Evolutionary conservation across 179 eudicot species (phyloP).

Genomic region (Spinacia oleracea): DNA sequence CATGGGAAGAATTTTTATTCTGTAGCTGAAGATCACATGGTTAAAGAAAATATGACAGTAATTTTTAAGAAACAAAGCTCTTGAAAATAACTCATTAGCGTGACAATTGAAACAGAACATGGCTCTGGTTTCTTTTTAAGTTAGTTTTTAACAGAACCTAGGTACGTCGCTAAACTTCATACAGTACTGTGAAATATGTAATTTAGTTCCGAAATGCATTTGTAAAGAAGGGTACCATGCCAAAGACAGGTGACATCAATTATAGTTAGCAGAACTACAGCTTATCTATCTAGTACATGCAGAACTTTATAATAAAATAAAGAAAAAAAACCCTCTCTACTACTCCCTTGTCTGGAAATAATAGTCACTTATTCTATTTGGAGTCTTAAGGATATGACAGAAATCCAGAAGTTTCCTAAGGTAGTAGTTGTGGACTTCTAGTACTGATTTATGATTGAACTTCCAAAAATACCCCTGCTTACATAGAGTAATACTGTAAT

Average conservation of each 20-base stretch:
- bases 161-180: not conserved
- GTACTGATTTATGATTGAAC: not conserved
- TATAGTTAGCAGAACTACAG: not conserved
- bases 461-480: not conserved
- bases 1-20: slow-evolving; percentile 88
- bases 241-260: slow-evolving; percentile 3
- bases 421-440: not conserved
- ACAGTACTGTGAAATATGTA: not conserved
- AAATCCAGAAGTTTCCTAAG: not conserved
- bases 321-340: not conserved
- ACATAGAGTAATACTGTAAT: not conserved
- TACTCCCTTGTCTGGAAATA: not conserved
- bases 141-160: not conserved
- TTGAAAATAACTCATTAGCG: not conserved
- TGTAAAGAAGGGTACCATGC: not conserved
- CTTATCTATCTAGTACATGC: not conserved
- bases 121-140: not conserved
- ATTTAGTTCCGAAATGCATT: not conserved
- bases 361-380: not conserved
- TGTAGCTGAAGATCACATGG: slow-evolving; percentile 55
- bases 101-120: not conserved
- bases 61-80: slow-evolving; percentile 32
- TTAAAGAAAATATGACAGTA: slow-evolving; percentile 21
- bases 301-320: not conserved
- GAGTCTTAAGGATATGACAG: not conserved